Evolutionary conservation across 1,284 basidiomycete species (phyloP).

Genomic region (Inonotus obliquus): DNA sequence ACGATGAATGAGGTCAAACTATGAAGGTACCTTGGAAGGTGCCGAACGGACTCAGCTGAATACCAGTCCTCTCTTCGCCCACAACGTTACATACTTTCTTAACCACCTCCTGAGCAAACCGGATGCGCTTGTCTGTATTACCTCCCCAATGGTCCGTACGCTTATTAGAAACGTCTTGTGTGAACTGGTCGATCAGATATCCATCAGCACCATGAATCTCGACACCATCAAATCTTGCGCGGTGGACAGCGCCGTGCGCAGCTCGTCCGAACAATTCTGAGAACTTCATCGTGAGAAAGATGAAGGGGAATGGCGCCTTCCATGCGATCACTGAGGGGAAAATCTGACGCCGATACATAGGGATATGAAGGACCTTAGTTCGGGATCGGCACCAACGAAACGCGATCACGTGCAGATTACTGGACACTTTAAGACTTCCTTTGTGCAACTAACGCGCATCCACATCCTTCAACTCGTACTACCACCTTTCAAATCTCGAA

Average conservation of each 20-base stretch:
- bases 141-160: slow-evolving; percentile 49
- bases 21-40: slow-evolving; percentile 17
- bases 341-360: slow-evolving; percentile 36
- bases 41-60: slow-evolving; percentile 36
- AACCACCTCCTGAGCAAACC: slow-evolving; percentile 39
- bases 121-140: slow-evolving; percentile 38
- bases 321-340: slow-evolving; percentile 32
- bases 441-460: too few relatives aligned
- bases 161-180: slow-evolving; percentile 25
- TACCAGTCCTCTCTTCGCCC: slow-evolving; percentile 28
- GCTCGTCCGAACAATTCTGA: slow-evolving; percentile 24
- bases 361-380: too few relatives aligned
- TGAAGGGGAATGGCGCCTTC: slow-evolving; percentile 22
- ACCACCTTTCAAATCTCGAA: too few relatives aligned
- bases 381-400: too few relatives aligned
- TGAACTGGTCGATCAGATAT: slow-evolving; percentile 22
- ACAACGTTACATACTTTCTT: slow-evolving; percentile 23
- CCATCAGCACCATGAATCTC: slow-evolving; percentile 22
- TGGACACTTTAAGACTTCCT: too few relatives aligned
- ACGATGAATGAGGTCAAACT: neutral
- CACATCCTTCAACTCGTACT: too few relatives aligned
- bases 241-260: slow-evolving; percentile 28
- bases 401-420: too few relatives aligned
- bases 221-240: slow-evolving; percentile 30
- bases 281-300: slow-evolving; percentile 37